A percentile compares a stretch with the other conserved stretches of the same genome.
Evolutionary conservation across 441 rosid genomes (phyloP).

Genomic region (Brassica hybrid): DNA sequence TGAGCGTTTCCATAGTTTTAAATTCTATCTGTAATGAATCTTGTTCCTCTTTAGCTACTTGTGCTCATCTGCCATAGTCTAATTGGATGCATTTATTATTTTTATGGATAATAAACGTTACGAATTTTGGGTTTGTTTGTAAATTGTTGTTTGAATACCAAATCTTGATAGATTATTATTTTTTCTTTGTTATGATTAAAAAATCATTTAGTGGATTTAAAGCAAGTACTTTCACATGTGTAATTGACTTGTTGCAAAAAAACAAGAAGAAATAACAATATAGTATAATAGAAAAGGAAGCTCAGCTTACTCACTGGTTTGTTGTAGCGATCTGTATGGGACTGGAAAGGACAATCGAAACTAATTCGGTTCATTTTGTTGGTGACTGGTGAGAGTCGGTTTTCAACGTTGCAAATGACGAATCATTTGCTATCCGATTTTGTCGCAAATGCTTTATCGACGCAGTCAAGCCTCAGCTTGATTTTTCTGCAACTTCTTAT

Average conservation of each 20-base stretch:
- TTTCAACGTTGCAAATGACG: too few relatives aligned
- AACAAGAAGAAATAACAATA: neutral
- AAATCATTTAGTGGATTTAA: conserved; percentile 20
- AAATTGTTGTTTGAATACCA: conserved; percentile 18
- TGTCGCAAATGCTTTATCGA: too few relatives aligned
- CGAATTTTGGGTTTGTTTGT: neutral
- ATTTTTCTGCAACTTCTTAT: too few relatives aligned
- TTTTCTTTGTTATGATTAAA: too few relatives aligned
- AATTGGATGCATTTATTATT: conserved; percentile 18
- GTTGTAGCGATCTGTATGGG: too few relatives aligned
- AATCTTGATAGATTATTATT: neutral
- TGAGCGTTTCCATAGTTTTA: conserved; percentile 29
- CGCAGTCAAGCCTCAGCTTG: too few relatives aligned
- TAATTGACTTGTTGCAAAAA: conserved; percentile 15
- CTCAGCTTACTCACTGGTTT: neutral
- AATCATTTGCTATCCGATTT: too few relatives aligned
- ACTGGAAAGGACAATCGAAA: too few relatives aligned
- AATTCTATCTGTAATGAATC: conserved; percentile 32
- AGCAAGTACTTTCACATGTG: conserved; percentile 35
- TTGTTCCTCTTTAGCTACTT: conserved; percentile 36
- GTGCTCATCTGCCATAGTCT: conserved; percentile 31
- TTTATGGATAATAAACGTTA: conserved; percentile 6
- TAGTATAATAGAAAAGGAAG: conserved; percentile 16
- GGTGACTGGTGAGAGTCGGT: too few relatives aligned
- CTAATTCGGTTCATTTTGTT: too few relatives aligned